Conservation (phyloP, 1,284 basidiomycete genomes). For the Leccinum proliferum region DNA sequence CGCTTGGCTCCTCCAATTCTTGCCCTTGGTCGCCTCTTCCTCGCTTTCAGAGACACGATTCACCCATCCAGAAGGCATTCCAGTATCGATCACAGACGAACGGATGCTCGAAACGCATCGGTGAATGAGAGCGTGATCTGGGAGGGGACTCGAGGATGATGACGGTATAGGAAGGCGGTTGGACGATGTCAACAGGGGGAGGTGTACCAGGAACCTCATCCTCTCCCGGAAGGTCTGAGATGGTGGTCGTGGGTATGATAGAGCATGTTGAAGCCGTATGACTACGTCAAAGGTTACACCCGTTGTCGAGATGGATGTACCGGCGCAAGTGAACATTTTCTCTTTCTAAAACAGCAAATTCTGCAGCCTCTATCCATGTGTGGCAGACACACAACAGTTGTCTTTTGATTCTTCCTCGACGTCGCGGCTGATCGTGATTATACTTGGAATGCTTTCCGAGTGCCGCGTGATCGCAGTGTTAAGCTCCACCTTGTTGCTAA, state of each 20-base stretch:
- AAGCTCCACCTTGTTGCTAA: no score
- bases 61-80: conserved; percentile 69
- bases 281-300: no score
- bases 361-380: no score
- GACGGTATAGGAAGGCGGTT: conserved; percentile 15
- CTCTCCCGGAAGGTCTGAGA: conserved; percentile 10
- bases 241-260: neutral
- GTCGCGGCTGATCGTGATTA: no score
- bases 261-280: no score
- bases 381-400: no score
- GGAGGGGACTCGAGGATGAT: conserved; percentile 16
- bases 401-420: no score
- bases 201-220: conserved; percentile 9
- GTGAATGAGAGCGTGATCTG: conserved; percentile 35
- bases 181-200: conserved; percentile 15
- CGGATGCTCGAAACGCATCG: conserved; percentile 57
- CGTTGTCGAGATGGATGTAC: no score
- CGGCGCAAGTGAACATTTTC: no score
- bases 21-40: conserved; percentile 41
- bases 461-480: no score
- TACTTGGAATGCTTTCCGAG: no score
- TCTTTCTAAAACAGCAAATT: no score
- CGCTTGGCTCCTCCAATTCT: conserved; percentile 68
- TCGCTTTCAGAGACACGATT: conserved; percentile 58
- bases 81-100: conserved; percentile 57